Evolutionary conservation across 495 filamentous ascomycete species (phyloP), one percentile per base, ranked within the genome.

Genomic region (Hypoxylon crocopeplum): DNA sequence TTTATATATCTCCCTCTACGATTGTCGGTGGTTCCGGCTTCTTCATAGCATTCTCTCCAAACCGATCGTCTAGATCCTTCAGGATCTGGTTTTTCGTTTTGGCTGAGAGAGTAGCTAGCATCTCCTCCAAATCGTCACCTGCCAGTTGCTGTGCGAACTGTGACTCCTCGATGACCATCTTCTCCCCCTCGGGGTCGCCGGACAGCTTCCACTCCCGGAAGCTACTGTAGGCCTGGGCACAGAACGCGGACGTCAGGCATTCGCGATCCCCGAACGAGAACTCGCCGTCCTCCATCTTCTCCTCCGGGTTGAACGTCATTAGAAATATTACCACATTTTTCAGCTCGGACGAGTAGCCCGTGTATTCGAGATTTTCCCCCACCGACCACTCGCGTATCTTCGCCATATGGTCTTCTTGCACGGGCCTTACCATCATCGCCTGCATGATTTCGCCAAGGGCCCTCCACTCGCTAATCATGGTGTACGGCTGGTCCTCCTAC

Each of bases 371-470:
- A 15, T 69, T 69, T 5, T 39, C 42, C 15, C n/a, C 17, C 3
- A 36, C 49, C 2, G 42, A 1, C 3, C 34, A n/a, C 21, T 22
- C 10, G 17, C 53, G 52, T 17, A 69, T 50, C 4, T 2, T 22
- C 15, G n/a, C 29, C 10, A 67, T 3, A 50, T 67, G 59, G 5
- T 48, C 1, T 7, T 32, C 20, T 11, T 1, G 15, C 0, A 8
- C 36, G n/a, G 64, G 64, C 17, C 34, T 36, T 13, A 69, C 17
- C 68, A 70, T 70, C 68, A 70, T 70, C 41, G 50, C 54, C 21
- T 65, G 68, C 42, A 70, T 29, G 54, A 68, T 60, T 47, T 70
- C 68, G 19, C 64, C 68, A 13, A 70, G 11, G 1, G 68, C 68
- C 37, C 68, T 59, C 38, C 57, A 58, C 36, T 68, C 68, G 25